Percentiles rank a stretch among this genome's conserved stretches.
These are phyloP conservation scores for Cryomyces minteri DNA, from an alignment of 495 filamentous ascomycete species.

Conservation along the genomic window DNA sequence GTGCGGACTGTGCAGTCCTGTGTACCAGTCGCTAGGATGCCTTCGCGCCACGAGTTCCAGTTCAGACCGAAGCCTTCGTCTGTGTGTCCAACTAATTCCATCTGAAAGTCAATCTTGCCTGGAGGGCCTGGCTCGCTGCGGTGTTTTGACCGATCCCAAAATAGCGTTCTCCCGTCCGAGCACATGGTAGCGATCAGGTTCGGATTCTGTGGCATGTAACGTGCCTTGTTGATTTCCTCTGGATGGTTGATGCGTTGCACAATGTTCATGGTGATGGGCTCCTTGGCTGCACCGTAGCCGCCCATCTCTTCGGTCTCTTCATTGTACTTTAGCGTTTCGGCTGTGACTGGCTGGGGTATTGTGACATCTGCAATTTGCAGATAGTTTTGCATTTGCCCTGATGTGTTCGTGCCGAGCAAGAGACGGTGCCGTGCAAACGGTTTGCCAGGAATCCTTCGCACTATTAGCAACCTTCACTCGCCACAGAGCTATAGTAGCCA, in stretches of 20 bases:
- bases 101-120: constrained; percentile 56
- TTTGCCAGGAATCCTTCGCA: constrained; percentile 51
- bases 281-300: constrained; percentile 58
- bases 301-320: constrained; percentile 85
- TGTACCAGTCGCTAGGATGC: constrained; percentile 73
- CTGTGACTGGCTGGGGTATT: constrained; percentile 59
- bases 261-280: constrained; percentile 64
- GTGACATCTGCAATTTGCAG: constrained; percentile 87
- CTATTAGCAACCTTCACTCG: background rate
- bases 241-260: constrained; percentile 93
- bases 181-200: constrained; percentile 93
- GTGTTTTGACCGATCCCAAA: constrained; percentile 95
- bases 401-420: constrained; percentile 88
- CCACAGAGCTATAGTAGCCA: too few relatives aligned
- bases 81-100: constrained; percentile 70
- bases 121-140: constrained; percentile 38
- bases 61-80: constrained; percentile 86
- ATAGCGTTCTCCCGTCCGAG: constrained; percentile 66
- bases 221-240: constrained; percentile 94
- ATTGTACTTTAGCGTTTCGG: constrained; percentile 69
- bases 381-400: constrained; percentile 72
- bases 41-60: constrained; percentile 75
- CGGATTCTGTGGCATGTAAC: constrained; percentile 95
- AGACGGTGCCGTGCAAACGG: constrained; percentile 78
- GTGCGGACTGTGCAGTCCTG: constrained; percentile 80